Conservation (phyloP, 108 stramenopile genomes). For the Pseudonitzschia multistriata region DNA sequence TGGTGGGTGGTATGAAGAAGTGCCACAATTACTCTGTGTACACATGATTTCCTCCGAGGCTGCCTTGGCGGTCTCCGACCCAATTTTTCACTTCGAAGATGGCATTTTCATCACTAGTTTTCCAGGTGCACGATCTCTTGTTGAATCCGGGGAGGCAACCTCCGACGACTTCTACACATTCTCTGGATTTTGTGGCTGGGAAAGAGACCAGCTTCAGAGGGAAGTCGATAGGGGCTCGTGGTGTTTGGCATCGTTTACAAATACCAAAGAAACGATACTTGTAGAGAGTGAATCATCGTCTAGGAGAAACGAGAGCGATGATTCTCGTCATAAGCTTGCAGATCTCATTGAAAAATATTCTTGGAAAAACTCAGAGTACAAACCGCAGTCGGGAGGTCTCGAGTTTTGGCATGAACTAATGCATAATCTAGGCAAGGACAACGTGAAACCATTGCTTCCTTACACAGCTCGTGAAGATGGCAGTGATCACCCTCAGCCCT, state of each 20-base stretch:
- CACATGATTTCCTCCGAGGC: slow-evolving; percentile 36
- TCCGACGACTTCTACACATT: slow-evolving; percentile 42
- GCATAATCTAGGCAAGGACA: neutral
- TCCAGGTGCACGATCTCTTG: slow-evolving; percentile 36
- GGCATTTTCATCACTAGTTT: slow-evolving; percentile 45
- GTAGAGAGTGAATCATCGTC: neutral
- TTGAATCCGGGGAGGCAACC: slow-evolving; percentile 33
- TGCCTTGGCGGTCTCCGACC: slow-evolving; percentile 38
- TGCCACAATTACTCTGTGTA: slow-evolving; percentile 41
- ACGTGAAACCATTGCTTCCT: neutral
- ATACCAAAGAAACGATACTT: neutral
- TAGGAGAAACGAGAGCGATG: neutral
- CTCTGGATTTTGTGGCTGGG: slow-evolving; percentile 62
- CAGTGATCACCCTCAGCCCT: slow-evolving; percentile 12
- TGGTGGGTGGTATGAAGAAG: slow-evolving; percentile 28
- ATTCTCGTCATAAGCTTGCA: neutral
- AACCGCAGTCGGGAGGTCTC: neutral
- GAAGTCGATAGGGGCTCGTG: slow-evolving; percentile 53
- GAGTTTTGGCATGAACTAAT: slow-evolving; percentile 8
- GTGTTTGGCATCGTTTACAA: slow-evolving; percentile 44
- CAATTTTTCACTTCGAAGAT: slow-evolving; percentile 25
- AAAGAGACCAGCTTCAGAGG: slow-evolving; percentile 39
- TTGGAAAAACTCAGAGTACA: slow-evolving; percentile 11
- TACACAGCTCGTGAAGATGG: neutral
- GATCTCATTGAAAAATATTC: slow-evolving; percentile 9